Evolutionary conservation across 176 grass and related monocot species (phyloP).

Genomic region (Melocanna baccifera): DNA sequence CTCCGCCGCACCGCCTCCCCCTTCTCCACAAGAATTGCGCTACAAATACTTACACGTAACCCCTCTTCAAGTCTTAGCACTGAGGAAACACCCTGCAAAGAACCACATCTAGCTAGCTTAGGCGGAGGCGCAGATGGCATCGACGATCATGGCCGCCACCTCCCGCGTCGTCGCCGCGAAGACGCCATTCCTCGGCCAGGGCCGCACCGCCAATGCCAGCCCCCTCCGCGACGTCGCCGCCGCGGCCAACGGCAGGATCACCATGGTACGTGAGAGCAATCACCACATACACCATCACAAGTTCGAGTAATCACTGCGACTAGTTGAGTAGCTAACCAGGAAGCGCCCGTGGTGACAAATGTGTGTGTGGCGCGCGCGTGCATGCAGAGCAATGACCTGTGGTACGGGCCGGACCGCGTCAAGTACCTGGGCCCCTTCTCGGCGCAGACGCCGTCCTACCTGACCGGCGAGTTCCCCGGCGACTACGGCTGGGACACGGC

Average conservation of each 20-base stretch:
- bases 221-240: constrained; percentile 54
- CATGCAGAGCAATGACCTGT: constrained; percentile 70
- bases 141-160: constrained; percentile 64
- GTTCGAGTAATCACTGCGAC: no score
- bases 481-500: constrained; percentile 98
- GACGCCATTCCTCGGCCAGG: constrained; percentile 68
- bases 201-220: constrained; percentile 42
- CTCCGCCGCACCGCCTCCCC: neutral
- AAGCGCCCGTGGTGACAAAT: neutral
- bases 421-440: constrained; percentile 97
- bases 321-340: no score
- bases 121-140: constrained; percentile 38
- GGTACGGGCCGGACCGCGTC: constrained; percentile 84
- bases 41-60: constrained; percentile 56
- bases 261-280: constrained; percentile 54
- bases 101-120: neutral
- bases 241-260: constrained; percentile 53
- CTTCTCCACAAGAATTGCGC: constrained; percentile 33
- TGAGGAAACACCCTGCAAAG: neutral
- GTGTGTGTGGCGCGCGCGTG: neutral
- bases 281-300: no score
- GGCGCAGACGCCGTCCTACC: constrained; percentile 84
- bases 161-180: constrained; percentile 41
- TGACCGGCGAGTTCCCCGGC: constrained; percentile 84
- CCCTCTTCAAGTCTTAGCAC: neutral